Percentiles rank a stretch among this genome's conserved stretches.
Evolutionary conservation across 2,329 filamentous ascomycete species (phyloP).

Genomic region (Cladosporium sp.): DNA sequence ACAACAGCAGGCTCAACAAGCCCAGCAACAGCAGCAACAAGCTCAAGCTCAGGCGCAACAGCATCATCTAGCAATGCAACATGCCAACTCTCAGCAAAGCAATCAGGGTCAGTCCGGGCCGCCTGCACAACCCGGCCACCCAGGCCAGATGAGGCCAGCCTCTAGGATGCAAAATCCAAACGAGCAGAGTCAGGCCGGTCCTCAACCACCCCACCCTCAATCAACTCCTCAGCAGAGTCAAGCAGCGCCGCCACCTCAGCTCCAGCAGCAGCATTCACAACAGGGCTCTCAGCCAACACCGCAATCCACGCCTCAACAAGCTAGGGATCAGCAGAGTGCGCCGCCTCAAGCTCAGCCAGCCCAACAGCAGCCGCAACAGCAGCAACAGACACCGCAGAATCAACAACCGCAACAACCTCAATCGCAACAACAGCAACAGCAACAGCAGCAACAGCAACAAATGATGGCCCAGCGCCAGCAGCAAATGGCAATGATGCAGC

Average conservation of each 20-base stretch:
- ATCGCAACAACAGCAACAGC: conserved; percentile 43
- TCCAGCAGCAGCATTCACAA: conserved; percentile 33
- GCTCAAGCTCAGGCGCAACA: conserved; percentile 28
- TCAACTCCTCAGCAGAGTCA: conserved; percentile 20
- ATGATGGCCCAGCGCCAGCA: conserved; percentile 19
- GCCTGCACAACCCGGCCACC: conserved; percentile 33
- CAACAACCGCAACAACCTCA: conserved; percentile 42
- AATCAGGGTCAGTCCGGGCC: conserved; percentile 43
- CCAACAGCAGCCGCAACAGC: conserved; percentile 27
- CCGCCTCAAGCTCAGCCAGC: conserved; percentile 30
- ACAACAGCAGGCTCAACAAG: conserved; percentile 21
- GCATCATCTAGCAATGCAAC: conserved; percentile 42
- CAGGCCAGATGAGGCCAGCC: conserved; percentile 38
- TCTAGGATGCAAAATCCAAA: conserved; percentile 33
- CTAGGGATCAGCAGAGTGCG: conserved; percentile 28
- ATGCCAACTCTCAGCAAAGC: conserved; percentile 46
- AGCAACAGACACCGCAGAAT: conserved; percentile 12
- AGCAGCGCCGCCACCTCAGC: conserved; percentile 21
- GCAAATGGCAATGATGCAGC: conserved; percentile 26
- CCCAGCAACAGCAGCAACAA: conserved; percentile 23
- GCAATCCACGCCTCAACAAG: conserved; percentile 20
- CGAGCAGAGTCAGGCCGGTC: conserved; percentile 22
- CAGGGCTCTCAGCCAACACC: conserved; percentile 16
- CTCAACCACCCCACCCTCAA: conserved; percentile 22
- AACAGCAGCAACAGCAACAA: conserved; percentile 24